Percentiles rank a stretch among this genome's conserved stretches.
Conservation (phyloP, 2,329 filamentous ascomycete genomes). For the Dactylella cylindrospora region DNA sequence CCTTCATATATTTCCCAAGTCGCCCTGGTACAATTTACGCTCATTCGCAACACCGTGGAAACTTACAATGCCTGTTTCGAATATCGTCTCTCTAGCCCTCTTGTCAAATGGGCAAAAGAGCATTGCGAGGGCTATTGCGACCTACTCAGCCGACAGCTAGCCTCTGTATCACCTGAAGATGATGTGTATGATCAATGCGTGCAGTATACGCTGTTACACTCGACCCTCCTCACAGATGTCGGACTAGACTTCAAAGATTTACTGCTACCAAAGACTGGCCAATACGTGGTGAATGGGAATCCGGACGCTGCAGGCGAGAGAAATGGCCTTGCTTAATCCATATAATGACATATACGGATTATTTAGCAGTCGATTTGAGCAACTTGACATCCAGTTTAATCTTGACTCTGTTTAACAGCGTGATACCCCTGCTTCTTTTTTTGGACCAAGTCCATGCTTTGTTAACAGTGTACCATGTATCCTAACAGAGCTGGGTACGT, state of each 20-base stretch:
- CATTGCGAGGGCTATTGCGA: constrained; percentile 88
- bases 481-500: too few species aligned
- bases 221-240: constrained; percentile 75
- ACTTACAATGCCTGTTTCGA: constrained; percentile 88
- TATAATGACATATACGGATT: too few species aligned
- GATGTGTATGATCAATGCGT: constrained; percentile 81
- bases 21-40: constrained; percentile 91
- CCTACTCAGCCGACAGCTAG: constrained; percentile 78
- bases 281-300: background rate
- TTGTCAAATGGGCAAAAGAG: constrained; percentile 97
- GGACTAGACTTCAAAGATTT: constrained; percentile 86
- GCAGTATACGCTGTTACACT: constrained; percentile 76
- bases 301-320: constrained; percentile 15
- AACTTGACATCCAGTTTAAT: too few species aligned
- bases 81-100: constrained; percentile 83
- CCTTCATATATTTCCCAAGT: constrained; percentile 92
- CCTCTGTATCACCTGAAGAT: constrained; percentile 75
- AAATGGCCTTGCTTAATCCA: background rate
- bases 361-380: too few species aligned
- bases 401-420: background rate
- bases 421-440: background rate
- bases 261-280: constrained; percentile 23
- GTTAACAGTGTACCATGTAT: too few species aligned
- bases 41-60: constrained; percentile 88
- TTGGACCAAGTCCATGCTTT: too few species aligned